phyloP scores from a whole-genome alignment of 176 grass and related monocot species.

The Paspalum vaginatum region DNA sequence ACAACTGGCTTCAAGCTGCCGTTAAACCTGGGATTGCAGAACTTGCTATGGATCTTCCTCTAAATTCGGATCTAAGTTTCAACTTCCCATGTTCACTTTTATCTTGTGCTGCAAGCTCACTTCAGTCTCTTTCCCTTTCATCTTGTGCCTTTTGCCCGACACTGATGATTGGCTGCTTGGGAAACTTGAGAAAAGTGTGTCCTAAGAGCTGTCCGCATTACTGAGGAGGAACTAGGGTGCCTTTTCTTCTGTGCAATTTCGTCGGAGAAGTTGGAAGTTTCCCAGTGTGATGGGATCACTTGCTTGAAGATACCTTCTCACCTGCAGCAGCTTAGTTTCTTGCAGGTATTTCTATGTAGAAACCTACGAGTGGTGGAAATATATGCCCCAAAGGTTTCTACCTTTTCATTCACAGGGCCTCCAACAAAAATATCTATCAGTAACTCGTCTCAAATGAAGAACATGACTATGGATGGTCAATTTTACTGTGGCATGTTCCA shows the following conservation, averaged over 20 bases:
- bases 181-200: conserved; percentile 12
- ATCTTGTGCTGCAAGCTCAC: conserved; percentile 11
- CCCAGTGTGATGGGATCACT: not conserved
- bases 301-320: conserved; percentile 30
- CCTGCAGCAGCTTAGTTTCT: conserved; percentile 9
- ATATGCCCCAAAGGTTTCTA: conserved; percentile 34
- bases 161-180: not conserved
- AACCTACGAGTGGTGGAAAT: conserved; percentile 8
- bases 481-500: conserved; percentile 1
- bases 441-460: not conserved
- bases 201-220: conserved; percentile 8
- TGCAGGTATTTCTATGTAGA: not conserved
- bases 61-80: not conserved
- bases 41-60: conserved; percentile 2
- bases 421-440: not conserved
- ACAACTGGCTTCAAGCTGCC: conserved; percentile 12
- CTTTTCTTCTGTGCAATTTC: conserved; percentile 13
- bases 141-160: conserved; percentile 18
- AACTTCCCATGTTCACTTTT: conserved; percentile 22
- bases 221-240: conserved; percentile 11
- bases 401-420: not conserved
- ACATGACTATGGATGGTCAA: not conserved
- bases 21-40: conserved; percentile 23
- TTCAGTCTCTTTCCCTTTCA: conserved; percentile 17
- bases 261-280: conserved; percentile 15